Base-by-base conservation (phyloP, 129 eudicot species). In the Erigeron canadensis region DNA sequence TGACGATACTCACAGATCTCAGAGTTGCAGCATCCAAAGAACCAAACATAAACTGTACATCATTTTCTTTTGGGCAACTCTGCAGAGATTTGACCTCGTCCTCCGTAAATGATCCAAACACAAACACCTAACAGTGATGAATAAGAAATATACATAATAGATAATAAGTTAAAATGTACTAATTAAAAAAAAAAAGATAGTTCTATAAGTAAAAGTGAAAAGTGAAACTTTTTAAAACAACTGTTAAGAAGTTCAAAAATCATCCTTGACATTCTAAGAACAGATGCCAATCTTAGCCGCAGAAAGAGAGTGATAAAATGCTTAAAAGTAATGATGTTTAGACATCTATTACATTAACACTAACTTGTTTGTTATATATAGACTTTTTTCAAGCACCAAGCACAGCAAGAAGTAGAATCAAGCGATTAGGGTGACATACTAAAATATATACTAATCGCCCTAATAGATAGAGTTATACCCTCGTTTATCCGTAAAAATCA, bases 31-130 rank as follows among this genome's bases (percentile, higher is more conserved):
- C 75, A 69, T 82, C 88, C 71, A 89, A 65, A 58, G 96, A 81
- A 72, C 96, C 92, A 73, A 89, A 89, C 80, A 77, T 85, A 41
- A 84, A 69, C 48, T 72, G 83, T 75, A 45, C 65, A 82, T 82
- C 77, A 57, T 65, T 77, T 76, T 75, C 79, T 65, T 68, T 66
- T 41, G 86, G 84, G 75, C 82, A 53, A 40, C 61, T 77, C 45
- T 80, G 87, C 64, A 89, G 70, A 77, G 87, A 77, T 75, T 66
- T 86, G 69, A 86, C 73, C 83, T 86, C 96, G 56, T 84, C 91
- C 79, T 89, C 96, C 13, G 92, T 89, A 69, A 89, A 89, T 73
- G 96, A 89, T 67, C 96, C 96, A 80, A 89, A 89, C 56, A 86
- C 68, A 67, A 89, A 58, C 65, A 84, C 84, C 96, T 89, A 84